Evolutionary conservation across 208 protist genomes (phyloP), one percentile per base, ranked within the genome.

Genomic region (Leishmania tropica): DNA sequence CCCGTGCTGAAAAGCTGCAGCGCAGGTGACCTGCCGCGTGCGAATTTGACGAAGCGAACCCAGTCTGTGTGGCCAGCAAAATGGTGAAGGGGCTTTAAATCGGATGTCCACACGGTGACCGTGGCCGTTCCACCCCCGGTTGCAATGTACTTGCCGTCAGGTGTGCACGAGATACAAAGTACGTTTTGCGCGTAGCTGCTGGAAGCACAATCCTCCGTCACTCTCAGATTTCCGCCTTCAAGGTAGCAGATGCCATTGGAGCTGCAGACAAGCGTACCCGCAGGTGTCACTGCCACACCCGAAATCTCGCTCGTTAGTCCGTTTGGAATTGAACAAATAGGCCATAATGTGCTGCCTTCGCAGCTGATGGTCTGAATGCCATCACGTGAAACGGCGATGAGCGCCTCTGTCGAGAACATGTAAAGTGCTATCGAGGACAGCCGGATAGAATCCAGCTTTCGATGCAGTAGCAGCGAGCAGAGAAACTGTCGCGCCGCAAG

Each of bases 41-140:
- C 85, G 80, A 97, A 96, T 78, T 91, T 90, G 1, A 97, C 92
- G 84, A 93, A 96, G 28, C 90, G 89, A 3, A 97, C 90, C 91
- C 92, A 96, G 79, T 97, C 93, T 15, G 89, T 94, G 88, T 97
- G 93, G 31, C 92, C 93, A 0, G 79, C 53, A 40, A 97, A 80
- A 67, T 90, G 83, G 75, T 94, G 93, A 0, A 96, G 45, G 1
- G 84, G 83, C 65, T 86, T 76, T 79, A 96, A 83, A 54, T 89
- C 88, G 35, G 80, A 68, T 51, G 89, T 87, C 94, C 92, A 96
- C 15, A 95, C 88, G 1, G 91, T 94, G 10, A 95, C 88, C 54
- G 76, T 85, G 15, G 89, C 88, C 70, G 89, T 91, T 28, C 86
- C 79, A 45, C 90, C 80, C 48, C 94, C 90, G 8, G 94, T 95